A percentile compares a stretch with the other conserved stretches of the same genome.
Evolutionary conservation across 2,329 filamentous ascomycete species (phyloP).

Genomic region (Pseudogymnoascus sp.): DNA sequence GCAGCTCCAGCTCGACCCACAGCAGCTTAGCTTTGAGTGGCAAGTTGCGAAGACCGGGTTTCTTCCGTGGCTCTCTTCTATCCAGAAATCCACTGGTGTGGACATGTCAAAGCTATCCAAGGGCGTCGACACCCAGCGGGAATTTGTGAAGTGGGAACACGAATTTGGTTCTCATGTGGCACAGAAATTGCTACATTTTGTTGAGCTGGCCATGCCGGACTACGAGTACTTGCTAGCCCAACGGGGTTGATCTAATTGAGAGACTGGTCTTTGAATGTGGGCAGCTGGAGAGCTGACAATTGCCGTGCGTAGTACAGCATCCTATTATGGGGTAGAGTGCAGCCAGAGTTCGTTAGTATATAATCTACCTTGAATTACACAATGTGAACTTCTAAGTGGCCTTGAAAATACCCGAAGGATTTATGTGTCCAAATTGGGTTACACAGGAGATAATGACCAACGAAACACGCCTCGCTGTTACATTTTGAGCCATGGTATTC

Average conservation of each 20-base stretch:
- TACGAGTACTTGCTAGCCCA: background rate
- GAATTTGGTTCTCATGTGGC: background rate
- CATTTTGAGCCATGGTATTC: too few relatives aligned
- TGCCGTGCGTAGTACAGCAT: background rate
- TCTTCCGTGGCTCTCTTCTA: background rate
- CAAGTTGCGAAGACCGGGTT: background rate
- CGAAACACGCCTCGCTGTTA: too few relatives aligned
- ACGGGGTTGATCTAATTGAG: background rate
- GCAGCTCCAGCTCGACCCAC: background rate
- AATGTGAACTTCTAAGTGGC: background rate
- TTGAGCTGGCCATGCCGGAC: background rate
- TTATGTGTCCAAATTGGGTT: background rate
- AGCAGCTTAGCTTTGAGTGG: background rate
- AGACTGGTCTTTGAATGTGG: background rate
- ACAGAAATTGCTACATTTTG: background rate
- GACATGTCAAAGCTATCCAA: constrained; percentile 3
- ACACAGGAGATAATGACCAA: too few relatives aligned
- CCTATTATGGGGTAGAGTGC: too few relatives aligned
- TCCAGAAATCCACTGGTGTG: constrained; percentile 3
- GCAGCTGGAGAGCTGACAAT: background rate
- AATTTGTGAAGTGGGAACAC: background rate
- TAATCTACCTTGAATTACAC: background rate
- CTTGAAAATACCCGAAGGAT: background rate
- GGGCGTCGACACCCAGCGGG: background rate
- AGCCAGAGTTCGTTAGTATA: too few relatives aligned